A percentile compares a stretch with the other conserved stretches of the same genome.
Conservation (phyloP, 306 rosid genomes). For the Cyclanthera cordifolia region DNA sequence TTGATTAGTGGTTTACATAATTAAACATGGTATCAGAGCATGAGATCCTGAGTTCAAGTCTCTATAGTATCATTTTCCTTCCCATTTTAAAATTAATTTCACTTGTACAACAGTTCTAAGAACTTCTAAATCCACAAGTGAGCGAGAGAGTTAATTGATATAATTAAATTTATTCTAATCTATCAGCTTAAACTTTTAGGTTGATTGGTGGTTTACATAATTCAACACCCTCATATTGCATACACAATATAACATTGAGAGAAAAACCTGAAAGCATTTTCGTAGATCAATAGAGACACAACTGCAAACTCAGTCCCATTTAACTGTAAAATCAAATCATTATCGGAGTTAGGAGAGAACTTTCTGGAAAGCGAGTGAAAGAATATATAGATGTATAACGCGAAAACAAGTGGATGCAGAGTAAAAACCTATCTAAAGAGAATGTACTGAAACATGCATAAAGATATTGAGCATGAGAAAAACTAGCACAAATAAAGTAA, state of each 20-base stretch:
- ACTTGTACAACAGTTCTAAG: too few relatives aligned
- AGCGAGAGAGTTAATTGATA: too few relatives aligned
- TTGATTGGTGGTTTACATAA: too few relatives aligned
- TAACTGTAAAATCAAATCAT: slow-evolving; percentile 40
- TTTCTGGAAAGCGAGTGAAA: neutral
- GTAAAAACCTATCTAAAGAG: neutral
- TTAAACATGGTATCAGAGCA: too few relatives aligned
- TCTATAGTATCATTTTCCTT: too few relatives aligned
- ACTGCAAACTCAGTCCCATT: slow-evolving; percentile 57
- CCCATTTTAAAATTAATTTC: too few relatives aligned
- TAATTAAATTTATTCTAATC: too few relatives aligned
- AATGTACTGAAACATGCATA: neutral
- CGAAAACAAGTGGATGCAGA: neutral
- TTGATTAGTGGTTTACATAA: too few relatives aligned
- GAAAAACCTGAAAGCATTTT: slow-evolving; percentile 58
- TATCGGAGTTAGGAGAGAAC: slow-evolving; percentile 6
- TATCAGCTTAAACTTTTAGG: too few relatives aligned
- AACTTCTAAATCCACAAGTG: too few relatives aligned
- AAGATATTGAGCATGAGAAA: neutral
- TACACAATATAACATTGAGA: slow-evolving; percentile 15
- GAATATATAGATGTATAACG: neutral
- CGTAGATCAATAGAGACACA: slow-evolving; percentile 39
- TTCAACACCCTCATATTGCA: neutral
- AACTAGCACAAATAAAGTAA: slow-evolving; percentile 1
- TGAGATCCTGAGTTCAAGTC: too few relatives aligned